Conservation (phyloP, 1,284 basidiomycete genomes). For the Austroboletus niveus region DNA sequence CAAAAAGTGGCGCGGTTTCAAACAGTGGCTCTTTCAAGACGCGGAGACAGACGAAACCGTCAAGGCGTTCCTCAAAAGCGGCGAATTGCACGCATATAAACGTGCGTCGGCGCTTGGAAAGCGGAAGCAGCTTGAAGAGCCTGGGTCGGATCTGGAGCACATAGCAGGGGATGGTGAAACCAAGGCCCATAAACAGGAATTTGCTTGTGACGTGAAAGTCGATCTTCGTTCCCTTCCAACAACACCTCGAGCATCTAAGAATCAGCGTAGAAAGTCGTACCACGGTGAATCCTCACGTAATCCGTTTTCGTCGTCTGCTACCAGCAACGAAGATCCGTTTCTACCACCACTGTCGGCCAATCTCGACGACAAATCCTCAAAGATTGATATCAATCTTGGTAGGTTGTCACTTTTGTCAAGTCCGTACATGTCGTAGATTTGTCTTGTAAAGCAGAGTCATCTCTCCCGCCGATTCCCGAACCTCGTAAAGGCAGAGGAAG, state of each 20-base stretch:
- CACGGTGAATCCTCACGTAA: conserved; percentile 12
- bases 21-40: conserved; percentile 42
- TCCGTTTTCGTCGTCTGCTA: conserved; percentile 6
- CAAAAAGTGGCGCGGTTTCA: conserved; percentile 48
- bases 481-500: conserved; percentile 31
- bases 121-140: conserved; percentile 28
- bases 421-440: conserved; percentile 8
- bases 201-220: neutral
- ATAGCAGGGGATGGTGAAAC: conserved; percentile 1
- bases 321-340: conserved; percentile 11
- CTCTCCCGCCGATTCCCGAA: conserved; percentile 16
- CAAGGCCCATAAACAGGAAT: conserved; percentile 6
- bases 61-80: conserved; percentile 15
- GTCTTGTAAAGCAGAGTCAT: conserved; percentile 29
- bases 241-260: neutral
- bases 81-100: conserved; percentile 6
- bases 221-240: conserved; percentile 1
- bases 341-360: neutral
- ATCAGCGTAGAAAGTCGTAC: conserved; percentile 19
- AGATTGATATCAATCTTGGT: conserved; percentile 9
- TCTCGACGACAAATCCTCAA: neutral
- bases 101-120: conserved; percentile 26
- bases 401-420: neutral
- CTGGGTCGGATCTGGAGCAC: conserved; percentile 10
- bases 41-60: conserved; percentile 27